These are phyloP conservation scores for Calonectria pseudoturangicola DNA, from an alignment of 2,329 filamentous ascomycete genomes.

Conservation along the genomic window DNA sequence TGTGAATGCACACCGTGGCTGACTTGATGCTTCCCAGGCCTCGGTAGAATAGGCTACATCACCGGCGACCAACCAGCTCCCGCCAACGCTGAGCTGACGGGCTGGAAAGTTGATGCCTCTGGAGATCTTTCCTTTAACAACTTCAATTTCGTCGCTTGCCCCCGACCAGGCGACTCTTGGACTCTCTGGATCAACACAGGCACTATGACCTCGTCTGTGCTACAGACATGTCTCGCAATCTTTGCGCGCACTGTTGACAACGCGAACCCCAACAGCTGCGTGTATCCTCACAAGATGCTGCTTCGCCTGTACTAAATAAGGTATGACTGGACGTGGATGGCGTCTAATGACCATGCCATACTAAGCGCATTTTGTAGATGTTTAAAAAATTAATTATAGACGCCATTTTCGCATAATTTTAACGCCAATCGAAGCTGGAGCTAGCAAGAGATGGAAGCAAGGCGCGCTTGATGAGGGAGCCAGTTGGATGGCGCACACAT, in stretches of 20 bases:
- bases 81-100: neutral
- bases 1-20: neutral
- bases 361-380: neutral
- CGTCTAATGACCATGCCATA: neutral
- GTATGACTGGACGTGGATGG: neutral
- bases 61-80: neutral
- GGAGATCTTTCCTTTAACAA: neutral
- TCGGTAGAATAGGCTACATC: conserved; percentile 2
- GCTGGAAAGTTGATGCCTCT: conserved; percentile 7
- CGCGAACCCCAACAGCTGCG: neutral
- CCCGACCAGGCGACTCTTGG: conserved; percentile 1
- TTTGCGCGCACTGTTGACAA: neutral
- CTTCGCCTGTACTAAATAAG: conserved; percentile 8
- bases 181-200: conserved; percentile 6
- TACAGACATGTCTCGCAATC: conserved; percentile 8
- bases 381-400: too few species aligned
- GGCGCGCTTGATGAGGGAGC: too few species aligned
- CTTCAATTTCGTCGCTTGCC: neutral
- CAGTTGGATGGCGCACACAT: too few species aligned
- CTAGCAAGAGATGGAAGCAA: too few species aligned
- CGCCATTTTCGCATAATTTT: too few species aligned
- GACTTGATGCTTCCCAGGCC: neutral
- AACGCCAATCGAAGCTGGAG: too few species aligned
- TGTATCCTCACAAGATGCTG: conserved; percentile 4
- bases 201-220: neutral